Base-by-base conservation (phyloP, 257 asterid genomes). In the Nicotiana sylvestris region DNA sequence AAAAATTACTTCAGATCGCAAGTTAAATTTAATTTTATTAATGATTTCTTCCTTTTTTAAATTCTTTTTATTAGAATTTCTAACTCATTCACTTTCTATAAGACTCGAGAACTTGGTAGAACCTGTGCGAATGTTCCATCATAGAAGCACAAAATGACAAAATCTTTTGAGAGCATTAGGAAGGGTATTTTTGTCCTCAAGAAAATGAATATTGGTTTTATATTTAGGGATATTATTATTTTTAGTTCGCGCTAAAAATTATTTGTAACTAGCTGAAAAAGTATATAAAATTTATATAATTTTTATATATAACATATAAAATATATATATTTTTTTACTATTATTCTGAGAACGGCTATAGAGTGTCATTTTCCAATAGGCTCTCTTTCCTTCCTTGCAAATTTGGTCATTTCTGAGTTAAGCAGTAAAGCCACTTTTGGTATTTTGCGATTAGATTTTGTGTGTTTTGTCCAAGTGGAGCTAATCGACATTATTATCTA, bases 401-500 rank as follows among this genome's bases (percentile, higher is more conserved):
- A 51, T 81, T 16, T 66, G 77, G 90, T 83, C 90, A 49, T 78
- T 74, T 81, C 30, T 33, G 67, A 30, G 86, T 78, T 81, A 84
- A 77, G 64, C 39, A 64, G 46, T 67, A 74, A 78, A 82, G 85
- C 39, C 51, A 57, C 82, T 83, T 85, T 89, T 78, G 83, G 86
- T 82, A 76, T 88, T 91, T 37, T 78, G 81, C 66, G 84, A 85
- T 88, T 83, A 81, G 83, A 88, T 85, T 81, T 86, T 72, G 56
- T 72, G 74, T 57, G 83, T 35, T 86, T 90, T 87, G 85, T 87
- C 89, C 81, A 80, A 83, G 85, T 72, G 62, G 62, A n/a, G 67
- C 17, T 35, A 61, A 37, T 86, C 88, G 68, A 81, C 78, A 88
- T 81, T 80, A 76, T 60, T 80, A 76, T 60, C 81, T 82, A 86